Evolutionary conservation across 2,329 filamentous ascomycete species (phyloP), one percentile per base, ranked within the genome.

Genomic region (Aureobasidium sp.): DNA sequence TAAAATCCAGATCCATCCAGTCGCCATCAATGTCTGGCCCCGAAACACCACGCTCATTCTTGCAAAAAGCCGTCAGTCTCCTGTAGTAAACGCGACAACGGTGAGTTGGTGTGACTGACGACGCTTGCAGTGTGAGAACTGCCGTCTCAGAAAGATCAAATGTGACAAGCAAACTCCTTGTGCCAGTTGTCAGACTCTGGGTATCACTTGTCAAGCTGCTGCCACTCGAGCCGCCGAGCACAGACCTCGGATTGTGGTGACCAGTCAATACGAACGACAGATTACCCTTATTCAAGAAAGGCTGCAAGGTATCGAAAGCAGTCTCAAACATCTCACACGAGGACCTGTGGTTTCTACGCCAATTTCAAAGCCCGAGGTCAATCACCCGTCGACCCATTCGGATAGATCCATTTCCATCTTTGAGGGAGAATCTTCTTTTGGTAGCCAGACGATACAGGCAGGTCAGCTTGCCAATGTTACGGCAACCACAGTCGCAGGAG

Each of bases 341-440:
- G 29, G 42, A 0, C 20, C 42, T 27, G n/a, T 31, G 7, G 55
- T n/a, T 1, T 25, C 55, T 4, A 47, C 29, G 11, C 11, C 29
- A 18, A 4, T 20, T 25, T 1, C 3, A 6, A n/a, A 1, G n/a
- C 3, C 29, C 10, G 20, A 36, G 13, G 27, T 11, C 8, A 25
- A 11, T 4, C 11, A 58, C 7, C 3, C n/a, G 3, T 16, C 55
- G 23, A 13, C 7, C 8, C 55, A 45, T 13, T 13, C 29, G 8
- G 27, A 47, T 18, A 59, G 36, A 13, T 36, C 29, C 1, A 53
- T 67, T 8, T 20, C 62, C 7, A 58, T 60, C 1, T 65, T 50
- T n/a, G 66, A 67, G 18, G 66, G 66, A 31, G 66, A 67, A 18
- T 67, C 66, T 7, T 65, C 62, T 9, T 67, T 67, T 23, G 62